Evolutionary conservation across 2,329 filamentous ascomycete genomes (phyloP).

Genomic region (Fusarium albosuccineum): DNA sequence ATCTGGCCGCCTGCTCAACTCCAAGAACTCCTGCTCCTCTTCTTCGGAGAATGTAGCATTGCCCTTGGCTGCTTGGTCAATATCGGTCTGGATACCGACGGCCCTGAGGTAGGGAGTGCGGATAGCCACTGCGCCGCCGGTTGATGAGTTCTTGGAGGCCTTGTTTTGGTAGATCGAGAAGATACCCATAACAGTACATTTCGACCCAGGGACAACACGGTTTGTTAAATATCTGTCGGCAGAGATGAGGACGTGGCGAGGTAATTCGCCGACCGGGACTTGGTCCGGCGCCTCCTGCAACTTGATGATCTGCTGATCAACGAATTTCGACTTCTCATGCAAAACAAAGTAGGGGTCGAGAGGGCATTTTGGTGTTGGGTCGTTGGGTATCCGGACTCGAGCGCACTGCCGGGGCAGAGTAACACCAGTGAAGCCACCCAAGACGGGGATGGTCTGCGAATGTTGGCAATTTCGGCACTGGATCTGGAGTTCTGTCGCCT

Average conservation of each 20-base stretch:
- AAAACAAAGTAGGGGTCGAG: constrained; percentile 96
- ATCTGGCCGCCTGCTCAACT: constrained; percentile 90
- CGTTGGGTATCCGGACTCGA: constrained; percentile 72
- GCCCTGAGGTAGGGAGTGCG: constrained; percentile 94
- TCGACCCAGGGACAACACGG: constrained; percentile 91
- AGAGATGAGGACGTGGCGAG: constrained; percentile 93
- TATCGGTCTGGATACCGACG: constrained; percentile 90
- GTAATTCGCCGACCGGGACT: constrained; percentile 95
- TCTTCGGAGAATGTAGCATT: constrained; percentile 89
- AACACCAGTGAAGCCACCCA: constrained; percentile 89
- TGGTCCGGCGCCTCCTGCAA: constrained; percentile 97
- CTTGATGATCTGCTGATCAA: constrained; percentile 98
- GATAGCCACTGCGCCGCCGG: constrained; percentile 88
- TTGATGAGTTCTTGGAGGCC: constrained; percentile 79
- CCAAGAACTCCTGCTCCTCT: constrained; percentile 95
- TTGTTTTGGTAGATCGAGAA: constrained; percentile 99
- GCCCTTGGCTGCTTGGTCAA: constrained; percentile 90
- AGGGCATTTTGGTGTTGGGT: constrained; percentile 81
- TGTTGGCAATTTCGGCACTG: constrained; percentile 90
- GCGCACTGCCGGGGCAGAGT: constrained; percentile 85
- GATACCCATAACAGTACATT: constrained; percentile 95
- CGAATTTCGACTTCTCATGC: constrained; percentile 93
- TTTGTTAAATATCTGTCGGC: constrained; percentile 98
- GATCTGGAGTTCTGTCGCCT: constrained; percentile 87
- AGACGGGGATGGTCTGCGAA: constrained; percentile 76